Conservation (phyloP, 257 asterid genomes). For the Ocimum tenuiflorum region DNA sequence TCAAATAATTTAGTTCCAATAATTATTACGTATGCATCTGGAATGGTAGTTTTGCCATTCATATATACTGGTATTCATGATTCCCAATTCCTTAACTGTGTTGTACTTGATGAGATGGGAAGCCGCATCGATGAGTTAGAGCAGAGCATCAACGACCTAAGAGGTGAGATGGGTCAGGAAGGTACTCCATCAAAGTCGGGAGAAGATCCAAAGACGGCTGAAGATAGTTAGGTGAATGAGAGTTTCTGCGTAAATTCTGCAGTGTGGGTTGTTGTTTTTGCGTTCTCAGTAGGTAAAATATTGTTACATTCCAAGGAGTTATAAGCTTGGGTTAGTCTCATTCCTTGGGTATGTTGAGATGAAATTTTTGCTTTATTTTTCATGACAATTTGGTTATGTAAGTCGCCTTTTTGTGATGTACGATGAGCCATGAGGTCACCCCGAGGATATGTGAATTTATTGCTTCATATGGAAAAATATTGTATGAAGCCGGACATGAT, state of each 20-base stretch:
- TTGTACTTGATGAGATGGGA: constrained; percentile 70
- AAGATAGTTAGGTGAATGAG: constrained; percentile 35
- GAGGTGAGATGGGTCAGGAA: constrained; percentile 83
- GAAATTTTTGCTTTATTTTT: constrained; percentile 7
- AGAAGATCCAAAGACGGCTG: constrained; percentile 49
- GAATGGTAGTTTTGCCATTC: too few species aligned
- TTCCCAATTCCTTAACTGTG: constrained; percentile 36
- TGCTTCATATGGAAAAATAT: too few species aligned
- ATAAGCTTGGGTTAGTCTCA: too few species aligned
- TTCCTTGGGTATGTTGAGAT: too few species aligned
- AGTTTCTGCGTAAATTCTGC: not conserved
- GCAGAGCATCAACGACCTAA: constrained; percentile 83
- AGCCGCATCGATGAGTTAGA: constrained; percentile 77
- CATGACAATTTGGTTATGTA: constrained; percentile 1
- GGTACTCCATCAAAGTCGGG: constrained; percentile 48
- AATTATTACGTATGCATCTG: not conserved
- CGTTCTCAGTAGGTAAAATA: not conserved
- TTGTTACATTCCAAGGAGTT: constrained; percentile 6
- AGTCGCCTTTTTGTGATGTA: not conserved
- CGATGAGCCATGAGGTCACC: too few species aligned
- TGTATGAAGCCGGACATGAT: too few species aligned
- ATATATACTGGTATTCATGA: not conserved
- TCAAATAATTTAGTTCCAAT: too few species aligned
- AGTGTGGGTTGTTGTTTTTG: not conserved
- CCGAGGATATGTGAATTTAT: too few species aligned